Percentiles rank a stretch among this genome's conserved stretches.
Conservation (phyloP, 768 basidiomycete species). For the Boletus sp. region DNA sequence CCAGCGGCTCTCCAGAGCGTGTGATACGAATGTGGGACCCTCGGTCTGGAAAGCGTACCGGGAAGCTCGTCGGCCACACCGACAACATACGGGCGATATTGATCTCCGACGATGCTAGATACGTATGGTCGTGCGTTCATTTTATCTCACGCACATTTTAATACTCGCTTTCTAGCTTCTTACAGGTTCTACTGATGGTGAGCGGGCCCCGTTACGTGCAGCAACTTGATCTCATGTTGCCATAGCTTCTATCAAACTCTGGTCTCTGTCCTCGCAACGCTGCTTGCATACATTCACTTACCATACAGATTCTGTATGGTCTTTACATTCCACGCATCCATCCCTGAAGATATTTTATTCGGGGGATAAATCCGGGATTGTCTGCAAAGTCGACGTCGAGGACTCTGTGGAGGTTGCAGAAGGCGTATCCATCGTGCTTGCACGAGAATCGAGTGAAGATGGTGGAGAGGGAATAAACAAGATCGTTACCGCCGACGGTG, state of each 20-base stretch:
- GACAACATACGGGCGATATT: slow-evolving; percentile 93
- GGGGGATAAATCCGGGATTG: slow-evolving; percentile 85
- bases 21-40: slow-evolving; percentile 95
- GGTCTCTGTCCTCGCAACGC: slow-evolving; percentile 86
- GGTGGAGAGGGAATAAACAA: slow-evolving; percentile 70
- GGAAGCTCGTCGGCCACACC: slow-evolving; percentile 92
- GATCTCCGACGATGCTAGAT: slow-evolving; percentile 86
- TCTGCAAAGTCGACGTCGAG: slow-evolving; percentile 91
- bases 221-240: slow-evolving; percentile 12
- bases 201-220: slow-evolving; percentile 6
- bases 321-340: slow-evolving; percentile 83
- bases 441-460: slow-evolving; percentile 55
- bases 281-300: slow-evolving; percentile 96
- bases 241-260: slow-evolving; percentile 82
- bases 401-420: slow-evolving; percentile 76
- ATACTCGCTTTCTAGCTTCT: slow-evolving; percentile 49
- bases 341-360: slow-evolving; percentile 90
- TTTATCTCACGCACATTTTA: slow-evolving; percentile 3
- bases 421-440: slow-evolving; percentile 85
- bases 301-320: slow-evolving; percentile 94
- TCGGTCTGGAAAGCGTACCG: slow-evolving; percentile 71
- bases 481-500: slow-evolving; percentile 79
- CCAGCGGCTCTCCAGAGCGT: slow-evolving; percentile 88
- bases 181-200: slow-evolving; percentile 77
- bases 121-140: slow-evolving; percentile 50